phyloP scores from a whole-genome alignment of 805 yeast species.

The Yarrowia phangngaensis region DNA sequence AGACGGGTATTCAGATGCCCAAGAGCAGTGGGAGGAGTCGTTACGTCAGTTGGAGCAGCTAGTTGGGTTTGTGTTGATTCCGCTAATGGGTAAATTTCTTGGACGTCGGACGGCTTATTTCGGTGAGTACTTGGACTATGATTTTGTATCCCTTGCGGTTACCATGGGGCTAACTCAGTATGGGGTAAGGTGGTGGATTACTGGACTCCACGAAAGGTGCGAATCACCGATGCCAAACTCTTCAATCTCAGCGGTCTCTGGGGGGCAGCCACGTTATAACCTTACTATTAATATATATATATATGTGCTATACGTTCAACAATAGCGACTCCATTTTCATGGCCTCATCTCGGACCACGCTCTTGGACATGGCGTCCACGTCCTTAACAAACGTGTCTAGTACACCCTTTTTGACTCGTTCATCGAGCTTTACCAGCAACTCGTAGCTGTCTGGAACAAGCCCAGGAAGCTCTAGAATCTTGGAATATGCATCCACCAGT shows the following conservation, averaged over 20 bases:
- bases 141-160: not conserved
- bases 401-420: constrained; percentile 29
- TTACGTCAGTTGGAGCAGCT: constrained; percentile 54
- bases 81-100: constrained; percentile 61
- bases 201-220: constrained; percentile 3
- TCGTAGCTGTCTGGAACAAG: constrained; percentile 30
- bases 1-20: constrained; percentile 45
- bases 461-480: constrained; percentile 28
- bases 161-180: constrained; percentile 15
- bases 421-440: constrained; percentile 32
- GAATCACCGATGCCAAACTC: not conserved
- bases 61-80: constrained; percentile 54
- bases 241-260: constrained; percentile 12
- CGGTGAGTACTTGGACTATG: constrained; percentile 31
- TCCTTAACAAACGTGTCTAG: constrained; percentile 33
- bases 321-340: constrained; percentile 30
- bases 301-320: constrained; percentile 28
- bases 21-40: constrained; percentile 72
- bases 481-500: constrained; percentile 31
- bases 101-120: constrained; percentile 55
- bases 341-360: constrained; percentile 31
- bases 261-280: constrained; percentile 3
- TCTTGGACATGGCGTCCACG: constrained; percentile 30
- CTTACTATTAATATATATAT: not conserved
- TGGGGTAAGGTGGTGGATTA: constrained; percentile 21